Percentiles rank a stretch among this genome's conserved stretches.
These are phyloP conservation scores for Kodamaea fungicola DNA, from an alignment of 1,139 yeast genomes.

Conservation along the genomic window DNA sequence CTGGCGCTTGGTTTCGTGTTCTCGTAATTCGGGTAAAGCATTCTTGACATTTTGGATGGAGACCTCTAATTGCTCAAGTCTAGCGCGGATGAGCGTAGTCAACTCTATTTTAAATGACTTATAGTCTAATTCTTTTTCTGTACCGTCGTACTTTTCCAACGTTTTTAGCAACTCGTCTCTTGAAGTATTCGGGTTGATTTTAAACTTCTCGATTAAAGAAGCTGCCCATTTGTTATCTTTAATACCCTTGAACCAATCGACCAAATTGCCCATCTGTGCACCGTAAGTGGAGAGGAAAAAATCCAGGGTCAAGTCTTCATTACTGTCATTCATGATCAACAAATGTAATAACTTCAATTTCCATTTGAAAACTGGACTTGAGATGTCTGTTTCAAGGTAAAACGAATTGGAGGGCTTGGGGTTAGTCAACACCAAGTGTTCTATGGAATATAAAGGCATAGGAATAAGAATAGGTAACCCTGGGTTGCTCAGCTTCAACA, in stretches of 20 bases:
- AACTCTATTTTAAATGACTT: slow-evolving; percentile 34
- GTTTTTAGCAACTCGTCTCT: slow-evolving; percentile 1
- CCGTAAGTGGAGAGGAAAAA: slow-evolving; percentile 29
- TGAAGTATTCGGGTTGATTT: slow-evolving; percentile 7
- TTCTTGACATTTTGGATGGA: slow-evolving; percentile 16
- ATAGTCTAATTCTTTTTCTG: slow-evolving; percentile 23
- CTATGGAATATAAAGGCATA: slow-evolving; percentile 34
- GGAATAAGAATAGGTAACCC: slow-evolving; percentile 39
- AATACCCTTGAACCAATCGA: slow-evolving; percentile 18
- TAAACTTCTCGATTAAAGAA: slow-evolving; percentile 17
- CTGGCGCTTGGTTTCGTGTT: slow-evolving; percentile 50
- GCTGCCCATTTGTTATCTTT: slow-evolving; percentile 3
- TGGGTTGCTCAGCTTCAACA: slow-evolving; percentile 19
- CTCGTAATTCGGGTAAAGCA: slow-evolving; percentile 29
- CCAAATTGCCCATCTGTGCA: slow-evolving; percentile 20
- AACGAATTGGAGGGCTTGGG: slow-evolving; percentile 25
- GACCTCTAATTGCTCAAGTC: slow-evolving; percentile 29
- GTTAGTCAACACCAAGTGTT: slow-evolving; percentile 27
- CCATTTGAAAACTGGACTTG: slow-evolving; percentile 28
- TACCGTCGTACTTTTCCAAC: background rate
- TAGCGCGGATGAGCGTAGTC: slow-evolving; percentile 36
- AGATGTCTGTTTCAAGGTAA: slow-evolving; percentile 16
- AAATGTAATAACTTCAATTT: slow-evolving; percentile 29
- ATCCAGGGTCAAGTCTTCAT: slow-evolving; percentile 13
- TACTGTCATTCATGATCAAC: slow-evolving; percentile 28